Evolutionary conservation across 2,329 filamentous ascomycete species (phyloP), one percentile per base, ranked within the genome.

Genomic region (Microascus cirrosus): DNA sequence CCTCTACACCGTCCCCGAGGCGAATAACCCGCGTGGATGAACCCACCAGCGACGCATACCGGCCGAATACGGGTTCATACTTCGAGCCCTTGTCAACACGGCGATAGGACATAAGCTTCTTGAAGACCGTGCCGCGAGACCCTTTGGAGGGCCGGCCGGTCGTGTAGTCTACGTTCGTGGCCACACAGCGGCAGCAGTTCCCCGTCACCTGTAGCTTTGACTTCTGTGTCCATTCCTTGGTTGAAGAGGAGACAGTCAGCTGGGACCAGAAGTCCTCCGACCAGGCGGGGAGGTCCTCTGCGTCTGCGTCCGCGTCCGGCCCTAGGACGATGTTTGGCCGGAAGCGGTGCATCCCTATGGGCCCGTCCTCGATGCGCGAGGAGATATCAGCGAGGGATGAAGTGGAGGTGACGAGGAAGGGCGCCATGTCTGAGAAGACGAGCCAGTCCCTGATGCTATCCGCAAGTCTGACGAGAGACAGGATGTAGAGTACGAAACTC

Each of bases 221-320:
- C 45, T 11, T 20, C 45, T 8, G 20, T 3, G 18, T 8, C 45
- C 22, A 20, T 58, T 34, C 36, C 61, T 61, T 15, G 10, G 20
- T 6, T 12, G 45, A 13, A 6, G 45, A 20, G 45, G 45, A 50
- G n/a, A 50, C 24, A 20, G 45, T 50, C 36, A 90, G 69, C 64
- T 85, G 82, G 2, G 73, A 80, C 87, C 86, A 91, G 65, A 80
- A 89, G 66, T 91, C 87, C 68, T 91, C 87, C 13, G 85, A 84
- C 67, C 81, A 91, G 1, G 81, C 71, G 11, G 70, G 68, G 5
- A 53, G 55, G 32, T 57, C 55, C 22, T 39, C n/a, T 5, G 1
- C 90, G 70, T 4, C 32, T 57, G 53, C 52, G 54, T 12, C 60
- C 36, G 53, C 52, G 54, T 12, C 60, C 36, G 51, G 35, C 20